These are phyloP conservation scores for Plasmopara muralis DNA, from an alignment of 352 stramenopile species.

Conservation along the genomic window DNA sequence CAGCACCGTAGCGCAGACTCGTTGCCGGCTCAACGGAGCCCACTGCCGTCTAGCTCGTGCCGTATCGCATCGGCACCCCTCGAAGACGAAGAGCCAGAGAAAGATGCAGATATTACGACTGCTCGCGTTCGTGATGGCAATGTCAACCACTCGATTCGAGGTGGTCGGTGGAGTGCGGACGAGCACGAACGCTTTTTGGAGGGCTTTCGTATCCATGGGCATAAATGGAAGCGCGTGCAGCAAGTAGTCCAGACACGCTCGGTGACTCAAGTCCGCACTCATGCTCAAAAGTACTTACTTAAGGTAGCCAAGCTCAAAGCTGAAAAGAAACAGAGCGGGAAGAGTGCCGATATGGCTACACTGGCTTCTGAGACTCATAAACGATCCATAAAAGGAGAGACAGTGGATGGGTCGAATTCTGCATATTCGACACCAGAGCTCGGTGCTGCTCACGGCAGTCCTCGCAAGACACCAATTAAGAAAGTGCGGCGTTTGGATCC, in stretches of 20 bases:
- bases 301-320: slow-evolving; percentile 86
- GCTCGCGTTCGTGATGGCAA: slow-evolving; percentile 9
- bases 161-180: slow-evolving; percentile 76
- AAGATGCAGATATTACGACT: slow-evolving; percentile 34
- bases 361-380: slow-evolving; percentile 13
- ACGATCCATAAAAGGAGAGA: slow-evolving; percentile 8
- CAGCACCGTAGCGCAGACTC: slow-evolving; percentile 21
- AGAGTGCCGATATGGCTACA: slow-evolving; percentile 21
- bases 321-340: slow-evolving; percentile 60
- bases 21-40: slow-evolving; percentile 25
- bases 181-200: slow-evolving; percentile 84
- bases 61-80: slow-evolving; percentile 47
- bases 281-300: slow-evolving; percentile 85
- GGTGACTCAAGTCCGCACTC: slow-evolving; percentile 83
- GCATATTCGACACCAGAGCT: slow-evolving; percentile 36
- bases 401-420: slow-evolving; percentile 7
- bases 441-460: slow-evolving; percentile 14
- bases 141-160: slow-evolving; percentile 48
- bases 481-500: slow-evolving; percentile 45
- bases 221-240: slow-evolving; percentile 89
- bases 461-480: slow-evolving; percentile 39
- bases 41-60: slow-evolving; percentile 24
- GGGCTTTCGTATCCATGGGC: slow-evolving; percentile 79
- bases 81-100: slow-evolving; percentile 50
- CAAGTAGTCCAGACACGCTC: slow-evolving; percentile 84